A percentile compares a stretch with the other conserved stretches of the same genome.
Evolutionary conservation across 2,329 filamentous ascomycete species (phyloP).

Genomic region (Lasiodiplodia sp.): DNA sequence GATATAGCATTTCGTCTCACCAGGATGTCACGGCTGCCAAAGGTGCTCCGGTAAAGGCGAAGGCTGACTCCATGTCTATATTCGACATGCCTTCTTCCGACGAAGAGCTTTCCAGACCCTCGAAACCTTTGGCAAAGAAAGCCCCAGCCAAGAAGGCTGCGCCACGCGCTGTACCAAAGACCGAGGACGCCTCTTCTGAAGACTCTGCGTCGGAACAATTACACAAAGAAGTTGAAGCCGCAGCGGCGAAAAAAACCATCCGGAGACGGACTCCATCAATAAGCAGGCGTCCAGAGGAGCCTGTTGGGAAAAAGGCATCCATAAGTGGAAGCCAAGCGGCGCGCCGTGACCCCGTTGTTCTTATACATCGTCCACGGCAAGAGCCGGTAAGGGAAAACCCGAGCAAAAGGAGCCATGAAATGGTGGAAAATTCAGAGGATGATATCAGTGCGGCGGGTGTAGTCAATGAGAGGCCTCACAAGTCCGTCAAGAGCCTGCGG

Average conservation of each 20-base stretch:
- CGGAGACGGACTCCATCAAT: constrained; percentile 3
- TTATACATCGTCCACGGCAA: not conserved
- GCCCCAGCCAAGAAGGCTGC: not conserved
- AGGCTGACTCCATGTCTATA: constrained; percentile 32
- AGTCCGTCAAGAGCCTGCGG: constrained; percentile 13
- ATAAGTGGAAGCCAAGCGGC: not conserved
- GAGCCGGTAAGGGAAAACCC: not conserved
- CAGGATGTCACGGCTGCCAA: constrained; percentile 8
- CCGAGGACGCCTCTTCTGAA: constrained; percentile 12
- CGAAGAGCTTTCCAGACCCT: constrained; percentile 36
- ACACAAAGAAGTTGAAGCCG: constrained; percentile 17
- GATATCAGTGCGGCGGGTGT: not conserved
- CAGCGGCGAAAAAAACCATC: constrained; percentile 8
- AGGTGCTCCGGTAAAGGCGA: not conserved
- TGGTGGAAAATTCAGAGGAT: not conserved
- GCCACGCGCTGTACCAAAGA: not conserved
- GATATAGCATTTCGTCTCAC: not conserved
- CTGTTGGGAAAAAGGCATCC: constrained; percentile 3
- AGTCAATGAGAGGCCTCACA: not conserved
- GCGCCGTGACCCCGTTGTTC: not conserved
- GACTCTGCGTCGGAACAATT: constrained; percentile 29
- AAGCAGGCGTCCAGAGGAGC: not conserved
- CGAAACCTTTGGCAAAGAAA: not conserved
- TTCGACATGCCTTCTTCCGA: constrained; percentile 52
- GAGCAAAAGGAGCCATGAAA: not conserved